Base-by-base conservation (phyloP, 2,329 filamentous ascomycete genomes). In the Monosporascus sp. region DNA sequence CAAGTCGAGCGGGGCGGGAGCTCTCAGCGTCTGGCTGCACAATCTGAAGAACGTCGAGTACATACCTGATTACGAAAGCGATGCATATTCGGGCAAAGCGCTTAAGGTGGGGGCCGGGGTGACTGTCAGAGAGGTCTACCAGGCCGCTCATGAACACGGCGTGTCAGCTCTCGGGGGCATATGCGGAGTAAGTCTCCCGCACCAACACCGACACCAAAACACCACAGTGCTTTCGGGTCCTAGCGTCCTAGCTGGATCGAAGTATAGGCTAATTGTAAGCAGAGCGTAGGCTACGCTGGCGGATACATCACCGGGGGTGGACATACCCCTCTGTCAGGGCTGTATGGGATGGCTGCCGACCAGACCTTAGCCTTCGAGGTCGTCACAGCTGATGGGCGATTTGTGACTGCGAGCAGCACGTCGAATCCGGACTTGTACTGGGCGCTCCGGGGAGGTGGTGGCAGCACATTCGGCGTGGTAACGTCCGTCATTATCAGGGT, bases 391-490 rank as follows among this genome's bases (percentile, higher is more conserved):
- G 52, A 58, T 4, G 60, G 60, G 2, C 38, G n/a, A 1, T 53
- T 55, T 9, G 53, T 79, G 0, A 70, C 62, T 5, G 77, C 76
- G 1, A 11, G 66, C 62, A 1, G 61, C 66, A 1, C 52, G 74
- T 22, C 73, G 81, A 50, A 50, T 65, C 0, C 27, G 27, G 78
- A 82, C 50, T 67, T 82, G 2, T 81, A 76, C 64, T 83, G 78
- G 78, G 79, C 79, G 7, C 62, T 80, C 2, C 68, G 68, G 44
- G 76, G 77, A 7, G 76, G 78, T 5, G 77, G 79, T 1, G 72
- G 70, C 5, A 76, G 76, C 2, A 79, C 70, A 6, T 82, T 76
- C 55, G 79, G 71, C 2, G 65, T 81, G 1, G 74, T 81, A 14
- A 45, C 43, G 14, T 45, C 43, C 9, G 25, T 22, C 20, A 57